A percentile compares a stretch with the other conserved stretches of the same genome.
phyloP scores from a whole-genome alignment of 208 protist genomes.

The Tritrichomonas musculus region DNA sequence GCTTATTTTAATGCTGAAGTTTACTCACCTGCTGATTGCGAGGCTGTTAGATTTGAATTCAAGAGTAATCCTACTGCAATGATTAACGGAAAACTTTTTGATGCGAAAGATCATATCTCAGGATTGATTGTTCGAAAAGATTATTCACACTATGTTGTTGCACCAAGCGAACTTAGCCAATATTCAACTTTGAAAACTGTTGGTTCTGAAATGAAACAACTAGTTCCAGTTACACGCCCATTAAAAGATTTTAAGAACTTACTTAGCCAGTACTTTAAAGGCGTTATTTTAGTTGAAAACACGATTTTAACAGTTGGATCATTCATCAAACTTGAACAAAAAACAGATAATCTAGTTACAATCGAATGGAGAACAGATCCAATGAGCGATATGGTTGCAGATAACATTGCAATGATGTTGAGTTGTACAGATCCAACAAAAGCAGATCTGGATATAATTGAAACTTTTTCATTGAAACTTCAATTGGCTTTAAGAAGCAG shows the following conservation, averaged over 20 bases:
- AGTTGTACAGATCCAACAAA: background rate
- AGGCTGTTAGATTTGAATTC: conserved; percentile 41
- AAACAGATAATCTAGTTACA: background rate
- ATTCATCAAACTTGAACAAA: background rate
- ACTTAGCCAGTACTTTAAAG: background rate
- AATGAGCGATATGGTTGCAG: conserved; percentile 27
- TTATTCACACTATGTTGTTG: conserved; percentile 30
- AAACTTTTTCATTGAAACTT: background rate
- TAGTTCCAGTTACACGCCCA: background rate
- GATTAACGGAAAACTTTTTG: background rate
- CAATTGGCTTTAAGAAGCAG: background rate
- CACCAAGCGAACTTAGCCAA: conserved; percentile 26
- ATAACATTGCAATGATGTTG: conserved; percentile 34
- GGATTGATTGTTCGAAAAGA: conserved; percentile 37
- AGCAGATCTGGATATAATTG: background rate
- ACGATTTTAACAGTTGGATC: background rate
- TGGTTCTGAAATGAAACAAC: background rate
- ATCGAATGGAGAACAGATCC: conserved; percentile 39
- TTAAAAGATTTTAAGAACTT: background rate
- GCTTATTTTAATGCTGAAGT: background rate
- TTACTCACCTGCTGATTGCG: conserved; percentile 34
- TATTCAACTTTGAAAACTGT: conserved; percentile 1
- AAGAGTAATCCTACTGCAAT: conserved; percentile 30
- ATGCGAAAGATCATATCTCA: conserved; percentile 28
- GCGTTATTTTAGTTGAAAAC: background rate